Evolutionary conservation across 2,329 filamentous ascomycete species (phyloP).

Genomic region (Pseudocercospora eumusae): DNA sequence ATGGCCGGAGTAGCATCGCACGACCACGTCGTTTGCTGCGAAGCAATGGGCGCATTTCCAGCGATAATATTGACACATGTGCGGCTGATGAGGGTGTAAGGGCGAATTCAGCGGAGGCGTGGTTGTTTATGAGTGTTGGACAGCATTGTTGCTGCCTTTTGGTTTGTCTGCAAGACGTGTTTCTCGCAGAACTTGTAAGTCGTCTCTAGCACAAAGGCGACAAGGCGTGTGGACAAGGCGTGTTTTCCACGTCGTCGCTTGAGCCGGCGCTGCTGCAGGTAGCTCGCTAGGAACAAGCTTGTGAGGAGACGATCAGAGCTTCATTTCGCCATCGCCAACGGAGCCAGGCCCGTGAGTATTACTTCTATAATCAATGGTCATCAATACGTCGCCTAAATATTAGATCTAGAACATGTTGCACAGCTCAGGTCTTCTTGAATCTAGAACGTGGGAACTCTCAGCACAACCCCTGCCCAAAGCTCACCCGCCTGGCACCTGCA

Average conservation of each 20-base stretch:
- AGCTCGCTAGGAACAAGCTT: conserved; percentile 2
- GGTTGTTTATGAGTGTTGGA: no score
- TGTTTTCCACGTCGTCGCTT: neutral
- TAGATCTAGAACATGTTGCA: no score
- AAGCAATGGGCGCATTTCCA: conserved; percentile 18
- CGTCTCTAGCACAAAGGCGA: neutral
- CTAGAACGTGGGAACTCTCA: neutral
- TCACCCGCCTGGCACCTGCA: no score
- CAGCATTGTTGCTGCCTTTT: neutral
- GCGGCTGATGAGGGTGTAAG: neutral
- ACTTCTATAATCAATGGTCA: no score
- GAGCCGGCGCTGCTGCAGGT: conserved; percentile 4
- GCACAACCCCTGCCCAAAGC: neutral
- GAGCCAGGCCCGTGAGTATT: neutral
- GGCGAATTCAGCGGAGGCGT: neutral
- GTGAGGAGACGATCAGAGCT: conserved; percentile 1
- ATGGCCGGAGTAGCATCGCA: conserved; percentile 16
- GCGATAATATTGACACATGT: conserved; percentile 23
- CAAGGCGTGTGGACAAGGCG: no score
- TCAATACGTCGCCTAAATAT: neutral
- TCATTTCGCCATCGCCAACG: neutral
- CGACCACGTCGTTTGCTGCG: conserved; percentile 19
- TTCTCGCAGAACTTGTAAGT: neutral
- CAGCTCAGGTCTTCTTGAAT: neutral
- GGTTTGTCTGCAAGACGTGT: neutral